Base-by-base conservation (phyloP, 2,329 filamentous ascomycete genomes). In the Aspergillus viridinutans region DNA sequence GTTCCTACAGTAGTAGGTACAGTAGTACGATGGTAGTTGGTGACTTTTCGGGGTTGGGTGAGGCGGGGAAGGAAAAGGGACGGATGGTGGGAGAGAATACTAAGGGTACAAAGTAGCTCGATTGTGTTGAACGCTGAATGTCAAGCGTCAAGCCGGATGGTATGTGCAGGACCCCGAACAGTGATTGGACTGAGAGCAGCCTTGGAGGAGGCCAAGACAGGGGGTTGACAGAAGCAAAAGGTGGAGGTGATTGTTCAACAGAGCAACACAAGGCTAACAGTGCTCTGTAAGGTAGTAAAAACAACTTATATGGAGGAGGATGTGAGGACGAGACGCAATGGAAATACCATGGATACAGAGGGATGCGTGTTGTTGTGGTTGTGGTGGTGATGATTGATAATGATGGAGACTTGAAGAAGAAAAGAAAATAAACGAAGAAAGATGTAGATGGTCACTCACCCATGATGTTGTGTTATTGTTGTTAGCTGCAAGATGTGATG, bases 371-470 rank as follows among this genome's bases (percentile, higher is more conserved):
- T 45, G n/a, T 35, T 40, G 51, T 48, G 53, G 43, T 12, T 51
- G 47, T 56, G 20, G 8, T 20, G 42, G 42, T 45, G 52, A 58
- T 43, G 47, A 52, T 38, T 50, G 50, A 38, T 50, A 38, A 49
- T 45, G 29, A 23, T 51, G 53, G 53, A 45, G 49, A 23, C 52
- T 23, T 35, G 23, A 26, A 66, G 72, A 61, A 56, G 56, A 54
- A 54, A 29, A 38, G 21, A 43, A 48, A 53, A 56, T 29, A 43
- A 57, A 51, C 2, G 8, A 59, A 52, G 38, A 49, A 48, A 20
- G 47, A 47, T 55, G 45, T 50, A 55, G 43, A 45, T 26, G 23
- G 32, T 53, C 57, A 64, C 61, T 50, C 60, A 65, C 63, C 63
- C 63, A 65, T 65, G 53, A 57, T 59, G 14, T 17, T 38, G 14